Conservation (phyloP, 1,284 basidiomycete genomes). For the Cryptococcus neoformans region DNA sequence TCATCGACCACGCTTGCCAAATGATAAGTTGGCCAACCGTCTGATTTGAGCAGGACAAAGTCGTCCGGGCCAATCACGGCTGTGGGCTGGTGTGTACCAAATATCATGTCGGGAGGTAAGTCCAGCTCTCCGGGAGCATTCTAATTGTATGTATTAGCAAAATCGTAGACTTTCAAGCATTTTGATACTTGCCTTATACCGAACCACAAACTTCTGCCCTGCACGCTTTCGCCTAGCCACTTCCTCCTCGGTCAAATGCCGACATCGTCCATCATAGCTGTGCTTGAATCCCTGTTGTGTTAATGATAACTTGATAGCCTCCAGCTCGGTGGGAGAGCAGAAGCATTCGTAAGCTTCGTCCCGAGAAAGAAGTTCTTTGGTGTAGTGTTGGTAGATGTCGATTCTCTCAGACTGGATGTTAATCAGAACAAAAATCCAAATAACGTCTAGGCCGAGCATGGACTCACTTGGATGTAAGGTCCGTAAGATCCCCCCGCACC, state of each 20-base stretch:
- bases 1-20: constrained; percentile 96
- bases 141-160: constrained; percentile 4
- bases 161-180: constrained; percentile 29
- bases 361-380: constrained; percentile 57
- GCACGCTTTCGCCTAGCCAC: constrained; percentile 67
- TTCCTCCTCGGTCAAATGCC: constrained; percentile 82
- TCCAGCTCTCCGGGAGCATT: constrained; percentile 13
- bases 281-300: constrained; percentile 66
- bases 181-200: constrained; percentile 64
- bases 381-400: constrained; percentile 74
- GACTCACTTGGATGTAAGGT: constrained; percentile 74
- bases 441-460: background rate
- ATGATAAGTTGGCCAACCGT: constrained; percentile 94
- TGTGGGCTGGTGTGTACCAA: constrained; percentile 29
- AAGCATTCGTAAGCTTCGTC: constrained; percentile 86
- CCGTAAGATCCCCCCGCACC: constrained; percentile 67
- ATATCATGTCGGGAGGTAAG: constrained; percentile 29
- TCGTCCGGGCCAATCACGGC: constrained; percentile 59
- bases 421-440: background rate
- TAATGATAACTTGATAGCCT: constrained; percentile 63
- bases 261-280: constrained; percentile 80
- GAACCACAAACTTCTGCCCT: constrained; percentile 75
- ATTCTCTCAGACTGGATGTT: constrained; percentile 74
- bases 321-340: constrained; percentile 69
- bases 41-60: constrained; percentile 87